Evolutionary conservation across 768 basidiomycete species (phyloP).

Genomic region (Leccinum barrowsii): DNA sequence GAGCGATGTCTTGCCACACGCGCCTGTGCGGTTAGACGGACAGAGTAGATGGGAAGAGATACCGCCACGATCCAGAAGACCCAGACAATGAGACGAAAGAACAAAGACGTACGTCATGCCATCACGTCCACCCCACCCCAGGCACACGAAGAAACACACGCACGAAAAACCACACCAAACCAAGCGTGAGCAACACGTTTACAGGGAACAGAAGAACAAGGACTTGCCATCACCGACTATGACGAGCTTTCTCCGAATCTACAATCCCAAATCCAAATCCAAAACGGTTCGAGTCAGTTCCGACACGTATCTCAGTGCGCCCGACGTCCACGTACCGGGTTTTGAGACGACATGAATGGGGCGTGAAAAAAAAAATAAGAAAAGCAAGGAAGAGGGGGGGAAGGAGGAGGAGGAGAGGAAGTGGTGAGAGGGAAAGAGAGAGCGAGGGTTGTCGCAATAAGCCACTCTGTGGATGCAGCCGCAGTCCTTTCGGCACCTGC

Average conservation of each 20-base stretch:
- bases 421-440: conserved; percentile 20
- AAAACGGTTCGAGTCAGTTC: neutral
- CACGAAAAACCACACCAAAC: neutral
- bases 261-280: neutral
- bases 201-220: neutral
- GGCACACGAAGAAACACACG: neutral
- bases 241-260: conserved; percentile 95
- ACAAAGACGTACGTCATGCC: neutral
- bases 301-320: neutral
- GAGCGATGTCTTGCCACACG: conserved; percentile 94
- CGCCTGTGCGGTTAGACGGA: conserved; percentile 46
- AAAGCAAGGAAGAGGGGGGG: neutral
- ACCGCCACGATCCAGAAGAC: neutral
- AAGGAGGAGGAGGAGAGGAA: neutral
- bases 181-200: neutral
- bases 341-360: conserved; percentile 47
- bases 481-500: conserved; percentile 26
- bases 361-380: neutral
- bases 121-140: neutral
- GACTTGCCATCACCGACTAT: conserved; percentile 92
- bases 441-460: conserved; percentile 19
- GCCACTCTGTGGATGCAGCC: conserved; percentile 24
- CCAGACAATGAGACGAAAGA: neutral
- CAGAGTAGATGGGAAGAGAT: neutral
- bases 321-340: conserved; percentile 46